Evolutionary conservation across 306 rosid genomes (phyloP).

Genomic region (Prunus padus): DNA sequence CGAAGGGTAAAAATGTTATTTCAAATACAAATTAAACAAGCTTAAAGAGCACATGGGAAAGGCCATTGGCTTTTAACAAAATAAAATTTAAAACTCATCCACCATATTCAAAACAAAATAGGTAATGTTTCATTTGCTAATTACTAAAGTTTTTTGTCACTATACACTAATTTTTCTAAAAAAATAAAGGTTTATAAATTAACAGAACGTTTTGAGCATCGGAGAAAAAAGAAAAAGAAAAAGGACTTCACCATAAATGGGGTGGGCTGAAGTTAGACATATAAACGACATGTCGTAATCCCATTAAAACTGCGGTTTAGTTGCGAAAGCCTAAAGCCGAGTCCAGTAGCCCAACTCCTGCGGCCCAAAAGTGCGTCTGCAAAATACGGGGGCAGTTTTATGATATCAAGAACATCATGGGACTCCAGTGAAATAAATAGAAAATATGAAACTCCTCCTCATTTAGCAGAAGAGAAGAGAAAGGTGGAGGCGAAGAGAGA

Average conservation of each 20-base stretch:
- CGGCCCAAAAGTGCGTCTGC: neutral
- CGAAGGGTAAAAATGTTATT: no score
- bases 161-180: no score
- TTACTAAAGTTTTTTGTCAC: no score
- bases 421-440: neutral
- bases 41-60: no score
- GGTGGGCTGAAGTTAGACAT: neutral
- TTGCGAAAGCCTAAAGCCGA: neutral
- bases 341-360: neutral
- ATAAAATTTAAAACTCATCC: no score
- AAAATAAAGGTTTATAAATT: no score
- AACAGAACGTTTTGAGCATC: no score
- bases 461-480: conserved; percentile 3
- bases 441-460: neutral
- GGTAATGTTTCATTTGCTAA: no score
- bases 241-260: neutral
- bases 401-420: neutral
- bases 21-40: no score
- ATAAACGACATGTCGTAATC: neutral
- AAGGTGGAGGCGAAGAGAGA: conserved; percentile 18
- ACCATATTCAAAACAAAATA: no score
- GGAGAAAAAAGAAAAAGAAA: no score
- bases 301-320: neutral
- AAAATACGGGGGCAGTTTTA: neutral
- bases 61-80: no score